Evolutionary conservation across 2,329 filamentous ascomycete species (phyloP).

Genomic region (Didymella segeticola): DNA sequence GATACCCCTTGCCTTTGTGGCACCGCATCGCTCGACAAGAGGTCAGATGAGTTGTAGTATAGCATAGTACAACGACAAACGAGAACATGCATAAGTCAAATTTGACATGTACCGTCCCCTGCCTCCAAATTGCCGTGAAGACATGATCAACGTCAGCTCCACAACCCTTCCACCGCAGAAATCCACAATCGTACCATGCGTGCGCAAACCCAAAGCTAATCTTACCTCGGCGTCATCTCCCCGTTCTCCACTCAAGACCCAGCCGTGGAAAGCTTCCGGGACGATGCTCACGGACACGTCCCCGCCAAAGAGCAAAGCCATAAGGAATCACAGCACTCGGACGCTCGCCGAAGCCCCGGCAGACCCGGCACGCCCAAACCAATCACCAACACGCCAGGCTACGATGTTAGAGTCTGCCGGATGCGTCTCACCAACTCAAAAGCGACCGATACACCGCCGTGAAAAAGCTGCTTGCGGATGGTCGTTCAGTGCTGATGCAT

Average conservation of each 20-base stretch:
- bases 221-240: conserved; percentile 8
- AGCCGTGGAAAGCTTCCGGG: conserved; percentile 3
- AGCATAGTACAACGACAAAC: conserved; percentile 9
- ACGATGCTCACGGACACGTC: conserved; percentile 10
- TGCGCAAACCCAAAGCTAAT: conserved; percentile 10
- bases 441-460: conserved; percentile 10
- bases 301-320: conserved; percentile 5
- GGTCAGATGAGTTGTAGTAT: conserved; percentile 28
- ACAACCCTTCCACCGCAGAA: conserved; percentile 3
- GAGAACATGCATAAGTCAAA: conserved; percentile 1
- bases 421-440: conserved; percentile 15
- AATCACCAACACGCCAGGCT: not conserved
- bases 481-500: conserved; percentile 2
- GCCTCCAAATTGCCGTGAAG: not conserved
- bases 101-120: not conserved
- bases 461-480: conserved; percentile 12
- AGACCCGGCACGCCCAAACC: conserved; percentile 4
- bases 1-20: conserved; percentile 42
- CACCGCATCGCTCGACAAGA: conserved; percentile 32
- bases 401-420: conserved; percentile 8
- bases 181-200: conserved; percentile 5
- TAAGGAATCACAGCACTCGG: conserved; percentile 14
- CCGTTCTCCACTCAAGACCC: conserved; percentile 8
- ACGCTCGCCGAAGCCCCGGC: conserved; percentile 11
- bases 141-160: conserved; percentile 6